Evolutionary conservation across 2,329 filamentous ascomycete species (phyloP).

Genomic region (Alternaria atra): DNA sequence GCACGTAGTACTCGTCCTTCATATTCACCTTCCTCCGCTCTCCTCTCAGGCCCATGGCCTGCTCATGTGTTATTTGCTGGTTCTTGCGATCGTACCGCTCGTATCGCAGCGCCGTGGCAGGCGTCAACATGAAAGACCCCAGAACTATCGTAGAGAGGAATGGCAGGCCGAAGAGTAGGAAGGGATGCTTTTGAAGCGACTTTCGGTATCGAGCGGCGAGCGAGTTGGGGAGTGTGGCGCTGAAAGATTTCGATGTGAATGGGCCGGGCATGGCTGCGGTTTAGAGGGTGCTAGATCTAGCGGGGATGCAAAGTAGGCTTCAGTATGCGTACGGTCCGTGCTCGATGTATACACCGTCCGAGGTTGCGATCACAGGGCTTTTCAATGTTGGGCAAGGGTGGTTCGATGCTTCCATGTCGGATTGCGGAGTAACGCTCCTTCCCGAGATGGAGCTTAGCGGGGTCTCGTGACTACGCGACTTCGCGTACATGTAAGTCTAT

Average conservation of each 20-base stretch:
- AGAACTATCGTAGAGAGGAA: constrained; percentile 90
- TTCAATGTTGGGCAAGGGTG: background rate
- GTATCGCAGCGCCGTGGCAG: constrained; percentile 91
- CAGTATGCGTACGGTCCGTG: background rate
- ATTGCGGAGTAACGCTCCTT: constrained; percentile 21
- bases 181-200: constrained; percentile 79
- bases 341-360: background rate
- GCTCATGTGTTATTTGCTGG: constrained; percentile 82
- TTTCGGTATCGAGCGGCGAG: constrained; percentile 81
- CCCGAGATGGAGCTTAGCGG: constrained; percentile 26
- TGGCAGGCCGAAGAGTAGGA: constrained; percentile 90
- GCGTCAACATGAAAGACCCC: constrained; percentile 92
- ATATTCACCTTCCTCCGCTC: constrained; percentile 76
- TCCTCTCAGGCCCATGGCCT: constrained; percentile 83
- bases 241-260: constrained; percentile 68
- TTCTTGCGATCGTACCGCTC: constrained; percentile 93
- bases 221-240: constrained; percentile 64
- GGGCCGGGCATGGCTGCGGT: constrained; percentile 62
- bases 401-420: constrained; percentile 13
- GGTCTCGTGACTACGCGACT: constrained; percentile 36
- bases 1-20: constrained; percentile 86
- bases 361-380: background rate
- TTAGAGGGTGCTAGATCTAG: background rate
- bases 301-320: background rate
- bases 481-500: constrained; percentile 24